A percentile compares a stretch with the other conserved stretches of the same genome.
These are phyloP conservation scores for Boletus patriciae DNA, from an alignment of 768 basidiomycete species.

Conservation along the genomic window DNA sequence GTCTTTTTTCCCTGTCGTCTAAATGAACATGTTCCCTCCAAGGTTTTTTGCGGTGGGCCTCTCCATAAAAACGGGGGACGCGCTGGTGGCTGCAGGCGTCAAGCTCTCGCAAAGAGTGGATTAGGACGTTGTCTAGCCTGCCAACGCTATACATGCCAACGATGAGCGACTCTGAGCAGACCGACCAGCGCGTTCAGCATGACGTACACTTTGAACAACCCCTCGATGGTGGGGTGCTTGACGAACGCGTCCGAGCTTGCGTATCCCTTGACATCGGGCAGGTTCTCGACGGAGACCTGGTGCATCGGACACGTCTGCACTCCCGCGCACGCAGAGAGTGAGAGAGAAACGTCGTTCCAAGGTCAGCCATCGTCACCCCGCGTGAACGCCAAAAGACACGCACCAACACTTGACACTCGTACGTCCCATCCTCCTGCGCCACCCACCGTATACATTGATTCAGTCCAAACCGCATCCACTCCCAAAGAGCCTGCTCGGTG, in stretches of 20 bases:
- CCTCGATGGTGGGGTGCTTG: not conserved
- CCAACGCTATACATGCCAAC: not conserved
- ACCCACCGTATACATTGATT: constrained; percentile 33
- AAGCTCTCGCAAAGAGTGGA: constrained; percentile 19
- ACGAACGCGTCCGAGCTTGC: not conserved
- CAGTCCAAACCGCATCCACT: constrained; percentile 32
- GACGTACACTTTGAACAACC: not conserved
- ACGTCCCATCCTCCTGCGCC: constrained; percentile 37
- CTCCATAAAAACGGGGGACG: constrained; percentile 37
- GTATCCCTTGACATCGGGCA: not conserved
- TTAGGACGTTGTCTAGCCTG: not conserved
- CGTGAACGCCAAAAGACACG: not conserved
- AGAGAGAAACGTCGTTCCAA: not conserved
- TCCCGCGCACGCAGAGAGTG: too few relatives aligned
- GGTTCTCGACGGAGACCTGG: not conserved
- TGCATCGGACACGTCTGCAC: not conserved
- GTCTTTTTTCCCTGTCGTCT: too few relatives aligned
- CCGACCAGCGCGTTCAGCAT: too few relatives aligned
- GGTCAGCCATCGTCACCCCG: not conserved
- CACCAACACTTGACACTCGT: constrained; percentile 41
- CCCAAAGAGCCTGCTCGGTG: constrained; percentile 34
- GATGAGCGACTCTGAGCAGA: not conserved
- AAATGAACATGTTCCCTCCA: not conserved
- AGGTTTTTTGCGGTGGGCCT: constrained; percentile 41
- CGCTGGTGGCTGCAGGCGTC: constrained; percentile 36